phyloP scores from a whole-genome alignment of 306 rosid genomes.

The Acmispon strigosus region DNA sequence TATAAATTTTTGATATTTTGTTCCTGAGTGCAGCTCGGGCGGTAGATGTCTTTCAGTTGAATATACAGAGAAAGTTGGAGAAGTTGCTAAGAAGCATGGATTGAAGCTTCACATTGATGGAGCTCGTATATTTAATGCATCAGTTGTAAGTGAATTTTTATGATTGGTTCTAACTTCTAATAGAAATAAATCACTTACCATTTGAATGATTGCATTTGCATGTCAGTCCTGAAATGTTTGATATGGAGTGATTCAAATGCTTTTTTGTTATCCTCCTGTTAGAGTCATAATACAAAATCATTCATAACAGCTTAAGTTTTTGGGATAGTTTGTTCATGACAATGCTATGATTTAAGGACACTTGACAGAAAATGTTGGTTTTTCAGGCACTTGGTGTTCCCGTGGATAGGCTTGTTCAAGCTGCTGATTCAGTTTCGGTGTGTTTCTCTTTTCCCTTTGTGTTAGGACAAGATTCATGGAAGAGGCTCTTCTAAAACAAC shows the following conservation, averaged over 20 bases:
- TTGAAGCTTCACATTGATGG: slow-evolving; percentile 91
- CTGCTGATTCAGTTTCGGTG: slow-evolving; percentile 85
- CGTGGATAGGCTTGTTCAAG: slow-evolving; percentile 73
- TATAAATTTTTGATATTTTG: not conserved
- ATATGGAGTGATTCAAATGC: not conserved
- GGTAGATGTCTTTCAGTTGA: slow-evolving; percentile 80
- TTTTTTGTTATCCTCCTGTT: not conserved
- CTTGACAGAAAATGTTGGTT: slow-evolving; percentile 13
- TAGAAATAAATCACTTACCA: not conserved
- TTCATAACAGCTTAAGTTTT: no score
- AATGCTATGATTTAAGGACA: not conserved
- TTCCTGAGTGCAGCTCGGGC: slow-evolving; percentile 56
- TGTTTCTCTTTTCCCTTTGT: not conserved
- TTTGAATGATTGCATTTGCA: not conserved
- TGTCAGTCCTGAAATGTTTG: no score
- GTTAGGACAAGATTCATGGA: slow-evolving; percentile 30
- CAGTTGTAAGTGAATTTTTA: slow-evolving; percentile 48
- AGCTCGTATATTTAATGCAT: slow-evolving; percentile 89
- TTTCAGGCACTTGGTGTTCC: slow-evolving; percentile 87
- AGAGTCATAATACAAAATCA: no score
- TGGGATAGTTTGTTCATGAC: no score
- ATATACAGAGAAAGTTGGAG: slow-evolving; percentile 77
- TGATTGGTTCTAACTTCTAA: not conserved
- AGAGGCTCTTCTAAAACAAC: not conserved
- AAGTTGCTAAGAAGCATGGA: slow-evolving; percentile 74